Percentiles rank a stretch among this genome's conserved stretches.
phyloP scores from a whole-genome alignment of 768 basidiomycete species.

The Calvatia gigantea region DNA sequence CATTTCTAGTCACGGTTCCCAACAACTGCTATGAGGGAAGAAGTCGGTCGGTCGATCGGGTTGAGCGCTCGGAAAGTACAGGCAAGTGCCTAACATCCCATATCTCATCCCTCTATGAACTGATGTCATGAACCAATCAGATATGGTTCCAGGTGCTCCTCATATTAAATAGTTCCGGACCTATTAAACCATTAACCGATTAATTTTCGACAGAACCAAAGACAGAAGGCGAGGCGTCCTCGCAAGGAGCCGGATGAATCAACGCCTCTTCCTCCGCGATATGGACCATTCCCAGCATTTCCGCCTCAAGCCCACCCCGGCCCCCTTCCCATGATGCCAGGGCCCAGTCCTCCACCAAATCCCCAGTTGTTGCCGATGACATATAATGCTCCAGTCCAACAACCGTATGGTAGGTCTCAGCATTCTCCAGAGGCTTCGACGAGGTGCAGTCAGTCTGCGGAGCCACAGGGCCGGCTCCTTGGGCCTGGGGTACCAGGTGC shows the following conservation, averaged over 20 bases:
- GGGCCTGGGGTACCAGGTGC: constrained; percentile 55
- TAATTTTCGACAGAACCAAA: constrained; percentile 61
- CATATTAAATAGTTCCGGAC: constrained; percentile 15
- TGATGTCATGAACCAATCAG: constrained; percentile 35
- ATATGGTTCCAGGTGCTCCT: constrained; percentile 82
- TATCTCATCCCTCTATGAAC: not conserved
- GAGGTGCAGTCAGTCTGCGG: constrained; percentile 24
- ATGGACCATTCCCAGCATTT: constrained; percentile 51
- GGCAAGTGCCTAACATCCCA: constrained; percentile 41
- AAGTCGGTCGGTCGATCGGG: constrained; percentile 84
- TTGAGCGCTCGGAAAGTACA: constrained; percentile 88
- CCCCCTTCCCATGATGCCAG: constrained; percentile 10
- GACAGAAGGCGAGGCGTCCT: constrained; percentile 82
- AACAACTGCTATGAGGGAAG: constrained; percentile 82
- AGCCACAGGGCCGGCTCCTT: constrained; percentile 38
- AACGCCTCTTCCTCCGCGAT: constrained; percentile 54
- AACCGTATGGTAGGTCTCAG: constrained; percentile 13
- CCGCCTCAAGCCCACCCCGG: constrained; percentile 5
- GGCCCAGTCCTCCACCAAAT: constrained; percentile 1
- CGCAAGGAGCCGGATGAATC: constrained; percentile 56
- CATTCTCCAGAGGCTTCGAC: constrained; percentile 24
- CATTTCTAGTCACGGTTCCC: constrained; percentile 76
- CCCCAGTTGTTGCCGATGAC: constrained; percentile 6
- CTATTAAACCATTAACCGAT: constrained; percentile 19
- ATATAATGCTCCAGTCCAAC: constrained; percentile 12